These are phyloP conservation scores for Bimuria novae-zelandiae DNA, from an alignment of 2,329 filamentous ascomycete genomes.

Conservation along the genomic window DNA sequence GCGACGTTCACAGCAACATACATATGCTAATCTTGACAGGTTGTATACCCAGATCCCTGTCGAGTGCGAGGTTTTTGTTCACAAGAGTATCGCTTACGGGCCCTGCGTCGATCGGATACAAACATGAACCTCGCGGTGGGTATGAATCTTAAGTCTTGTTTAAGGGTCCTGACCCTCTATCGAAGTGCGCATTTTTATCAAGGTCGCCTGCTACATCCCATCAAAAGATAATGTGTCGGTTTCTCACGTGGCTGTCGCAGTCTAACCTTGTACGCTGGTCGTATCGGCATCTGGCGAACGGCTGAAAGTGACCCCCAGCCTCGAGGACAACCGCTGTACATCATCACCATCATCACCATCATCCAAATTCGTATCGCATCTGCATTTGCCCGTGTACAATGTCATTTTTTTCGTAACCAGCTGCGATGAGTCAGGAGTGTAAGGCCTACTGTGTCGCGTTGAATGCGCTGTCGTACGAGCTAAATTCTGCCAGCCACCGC, in stretches of 20 bases:
- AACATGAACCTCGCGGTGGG: too few species aligned
- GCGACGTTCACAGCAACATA: too few species aligned
- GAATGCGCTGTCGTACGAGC: neutral
- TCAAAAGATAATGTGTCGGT: too few species aligned
- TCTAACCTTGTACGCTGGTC: neutral
- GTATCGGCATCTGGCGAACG: neutral
- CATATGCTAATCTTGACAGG: too few species aligned
- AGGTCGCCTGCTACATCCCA: too few species aligned
- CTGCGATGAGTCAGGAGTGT: neutral
- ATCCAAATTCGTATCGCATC: neutral
- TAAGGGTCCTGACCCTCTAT: too few species aligned
- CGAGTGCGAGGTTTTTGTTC: too few species aligned
- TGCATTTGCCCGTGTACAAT: neutral
- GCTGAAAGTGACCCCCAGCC: conserved; percentile 2
- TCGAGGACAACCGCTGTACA: neutral
- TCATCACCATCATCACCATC: neutral
- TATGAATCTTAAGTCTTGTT: too few species aligned
- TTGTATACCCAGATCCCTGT: too few species aligned
- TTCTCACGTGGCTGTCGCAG: neutral
- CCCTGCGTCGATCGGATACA: too few species aligned
- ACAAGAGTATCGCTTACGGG: too few species aligned
- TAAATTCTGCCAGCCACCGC: neutral
- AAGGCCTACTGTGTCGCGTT: neutral
- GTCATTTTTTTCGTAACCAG: neutral
- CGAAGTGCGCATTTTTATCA: too few species aligned